Base-by-base conservation (phyloP, 1,284 basidiomycete genomes). In the Peniophora sp. region DNA sequence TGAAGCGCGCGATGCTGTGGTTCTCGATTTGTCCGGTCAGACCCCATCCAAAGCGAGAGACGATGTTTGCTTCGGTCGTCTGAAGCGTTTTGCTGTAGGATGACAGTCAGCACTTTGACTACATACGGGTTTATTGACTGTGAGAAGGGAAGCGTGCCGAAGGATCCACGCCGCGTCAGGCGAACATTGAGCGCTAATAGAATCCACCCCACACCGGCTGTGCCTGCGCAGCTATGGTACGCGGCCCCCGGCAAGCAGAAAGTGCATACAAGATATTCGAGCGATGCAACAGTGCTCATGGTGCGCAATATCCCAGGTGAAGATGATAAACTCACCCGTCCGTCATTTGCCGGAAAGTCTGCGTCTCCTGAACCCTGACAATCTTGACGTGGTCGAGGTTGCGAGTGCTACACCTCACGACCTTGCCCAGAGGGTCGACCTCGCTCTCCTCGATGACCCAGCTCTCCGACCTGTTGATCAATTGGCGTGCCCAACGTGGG, bases 361-460 rank as follows among this genome's bases (percentile, higher is more conserved):
- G 79, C 17, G 76, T 79, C 66, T 92, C 88, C 56, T 88, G 80
- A 36, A 90, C 81, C 57, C 87, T 78, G 83, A 92, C 82, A 42
- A 90, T 78, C 67, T 90, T 92, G 60, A 90, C 82, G 67, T 91
- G 86, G 64, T 92, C 88, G 47, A 92, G 70, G 63, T 92, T 92
- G 65, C 76, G 83, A 8, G 89, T 91, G 49, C 73, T 72, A 62
- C 88, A 91, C 46, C 73, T 71, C 54, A 91, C 78, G 9, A 78
- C 73, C 63, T 81, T 79, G 20, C 84, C 85, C 54, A 79, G 68
- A 3, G 87, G 84, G 66, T 92, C 88, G 18, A 96, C 90, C 60
- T 93, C 86, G 59, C 87, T 93, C 73, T 95, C 89, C 67, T 96
- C 92, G 55, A 95, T 70, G 49, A 95, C 83, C 92, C 91, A 96